phyloP scores from a whole-genome alignment of 257 asterid species.

The Ocimum tenuiflorum region DNA sequence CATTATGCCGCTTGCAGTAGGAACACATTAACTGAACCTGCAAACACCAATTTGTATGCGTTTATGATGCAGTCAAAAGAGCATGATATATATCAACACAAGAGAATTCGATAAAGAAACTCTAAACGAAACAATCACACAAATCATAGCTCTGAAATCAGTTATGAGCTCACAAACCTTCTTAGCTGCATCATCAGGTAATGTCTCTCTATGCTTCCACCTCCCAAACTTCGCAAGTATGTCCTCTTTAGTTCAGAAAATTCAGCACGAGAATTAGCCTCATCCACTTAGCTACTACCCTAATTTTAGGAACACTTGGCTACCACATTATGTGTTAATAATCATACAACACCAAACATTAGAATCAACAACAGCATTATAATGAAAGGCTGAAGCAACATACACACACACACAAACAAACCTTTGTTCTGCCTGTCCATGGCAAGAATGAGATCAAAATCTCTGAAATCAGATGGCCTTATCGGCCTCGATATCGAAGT shows the following conservation, averaged over 20 bases:
- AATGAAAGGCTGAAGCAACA: neutral
- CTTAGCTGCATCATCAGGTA: conserved; percentile 52
- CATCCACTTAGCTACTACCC: neutral
- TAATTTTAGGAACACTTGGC: no score
- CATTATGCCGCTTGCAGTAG: conserved; percentile 66
- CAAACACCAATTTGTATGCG: neutral
- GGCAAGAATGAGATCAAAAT: conserved; percentile 90
- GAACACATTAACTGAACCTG: conserved; percentile 69
- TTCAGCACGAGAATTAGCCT: neutral
- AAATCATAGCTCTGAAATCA: neutral
- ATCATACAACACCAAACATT: neutral
- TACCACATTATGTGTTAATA: neutral
- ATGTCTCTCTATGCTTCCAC: conserved; percentile 59
- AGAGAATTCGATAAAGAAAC: neutral
- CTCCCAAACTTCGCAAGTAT: conserved; percentile 56
- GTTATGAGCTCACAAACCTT: conserved; percentile 35
- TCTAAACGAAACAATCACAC: neutral
- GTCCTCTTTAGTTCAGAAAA: conserved; percentile 34
- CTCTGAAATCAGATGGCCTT: conserved; percentile 66
- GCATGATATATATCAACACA: neutral
- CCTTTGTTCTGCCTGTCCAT: conserved; percentile 91
- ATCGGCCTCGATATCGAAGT: conserved; percentile 84
- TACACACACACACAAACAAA: conserved; percentile 9
- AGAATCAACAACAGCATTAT: conserved; percentile 9
- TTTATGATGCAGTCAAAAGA: neutral